Conservation (phyloP, 106 monocot species). For the Hemerocallis citrina region DNA sequence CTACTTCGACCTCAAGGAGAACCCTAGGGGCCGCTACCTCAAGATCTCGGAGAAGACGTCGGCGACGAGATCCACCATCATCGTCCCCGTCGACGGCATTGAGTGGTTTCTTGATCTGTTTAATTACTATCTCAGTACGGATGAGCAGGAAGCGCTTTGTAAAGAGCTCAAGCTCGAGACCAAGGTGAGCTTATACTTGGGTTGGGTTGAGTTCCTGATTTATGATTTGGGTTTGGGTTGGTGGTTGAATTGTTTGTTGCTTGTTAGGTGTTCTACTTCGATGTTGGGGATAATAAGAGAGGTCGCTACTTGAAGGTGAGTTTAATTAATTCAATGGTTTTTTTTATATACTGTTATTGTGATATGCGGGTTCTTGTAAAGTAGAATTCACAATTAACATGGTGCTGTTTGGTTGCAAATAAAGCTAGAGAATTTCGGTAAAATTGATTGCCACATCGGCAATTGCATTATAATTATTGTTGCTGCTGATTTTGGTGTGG, state of each 20-base stretch:
- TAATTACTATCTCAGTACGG: conserved; percentile 43
- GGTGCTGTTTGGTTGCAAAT: too few species aligned
- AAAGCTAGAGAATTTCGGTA: too few species aligned
- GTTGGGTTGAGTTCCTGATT: too few species aligned
- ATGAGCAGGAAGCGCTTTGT: conserved; percentile 59
- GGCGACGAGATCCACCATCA: conserved; percentile 81
- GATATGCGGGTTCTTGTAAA: too few species aligned
- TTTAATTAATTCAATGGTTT: not conserved
- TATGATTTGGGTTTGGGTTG: not conserved
- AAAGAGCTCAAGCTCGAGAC: conserved; percentile 87
- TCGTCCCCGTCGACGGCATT: conserved; percentile 64
- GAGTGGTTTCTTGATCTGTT: conserved; percentile 76
- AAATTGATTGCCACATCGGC: too few species aligned
- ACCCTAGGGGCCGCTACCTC: conserved; percentile 68
- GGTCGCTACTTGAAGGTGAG: conserved; percentile 87
- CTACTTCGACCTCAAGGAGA: conserved; percentile 96
- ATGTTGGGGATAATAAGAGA: conserved; percentile 84
- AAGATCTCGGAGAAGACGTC: conserved; percentile 98
- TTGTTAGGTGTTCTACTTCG: conserved; percentile 76
- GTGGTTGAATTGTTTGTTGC: not conserved
- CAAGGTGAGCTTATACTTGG: conserved; percentile 61
- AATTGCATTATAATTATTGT: too few species aligned
- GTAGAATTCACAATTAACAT: too few species aligned
- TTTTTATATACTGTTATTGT: too few species aligned
- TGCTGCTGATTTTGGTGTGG: too few species aligned